A percentile compares a stretch with the other conserved stretches of the same genome.
Conservation (phyloP, 371 early-diverging fungal genomes). For the Batkoa obscura region DNA sequence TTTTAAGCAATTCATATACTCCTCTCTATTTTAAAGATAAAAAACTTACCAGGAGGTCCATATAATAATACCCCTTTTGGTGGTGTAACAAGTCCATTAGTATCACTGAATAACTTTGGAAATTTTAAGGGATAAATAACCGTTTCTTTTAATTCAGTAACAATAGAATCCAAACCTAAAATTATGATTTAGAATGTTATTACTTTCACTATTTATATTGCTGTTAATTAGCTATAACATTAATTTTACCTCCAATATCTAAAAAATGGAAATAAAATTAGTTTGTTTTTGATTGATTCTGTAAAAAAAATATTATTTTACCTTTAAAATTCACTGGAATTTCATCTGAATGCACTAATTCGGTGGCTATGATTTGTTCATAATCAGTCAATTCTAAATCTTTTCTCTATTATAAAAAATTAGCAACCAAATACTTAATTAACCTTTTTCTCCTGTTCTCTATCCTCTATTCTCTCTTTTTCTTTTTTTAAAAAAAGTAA, state of each 20-base stretch:
- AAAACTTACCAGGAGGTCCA: slow-evolving; percentile 62
- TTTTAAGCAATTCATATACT: neutral
- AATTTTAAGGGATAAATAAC: slow-evolving; percentile 87
- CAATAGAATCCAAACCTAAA: slow-evolving; percentile 61
- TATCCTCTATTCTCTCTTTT: too few species aligned
- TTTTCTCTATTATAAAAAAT: slow-evolving; percentile 16
- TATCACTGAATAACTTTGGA: slow-evolving; percentile 73
- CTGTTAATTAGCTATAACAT: neutral
- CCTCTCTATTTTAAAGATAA: neutral
- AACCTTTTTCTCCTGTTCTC: too few species aligned
- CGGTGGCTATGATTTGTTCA: slow-evolving; percentile 83
- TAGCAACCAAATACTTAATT: too few species aligned
- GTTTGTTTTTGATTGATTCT: neutral
- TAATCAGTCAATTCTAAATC: slow-evolving; percentile 72
- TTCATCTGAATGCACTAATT: slow-evolving; percentile 85
- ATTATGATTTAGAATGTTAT: neutral
- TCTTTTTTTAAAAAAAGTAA: neutral
- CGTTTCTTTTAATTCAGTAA: slow-evolving; percentile 75
- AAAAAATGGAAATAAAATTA: neutral
- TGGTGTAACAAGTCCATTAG: slow-evolving; percentile 70
- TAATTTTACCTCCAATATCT: slow-evolving; percentile 3
- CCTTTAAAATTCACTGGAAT: slow-evolving; percentile 64
- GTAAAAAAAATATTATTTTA: slow-evolving; percentile 10
- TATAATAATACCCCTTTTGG: slow-evolving; percentile 88
- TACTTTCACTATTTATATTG: neutral